Evolutionary conservation across 352 stramenopile genomes (phyloP), one percentile per base, ranked within the genome.

Genomic region (Pythium guiyangense): DNA sequence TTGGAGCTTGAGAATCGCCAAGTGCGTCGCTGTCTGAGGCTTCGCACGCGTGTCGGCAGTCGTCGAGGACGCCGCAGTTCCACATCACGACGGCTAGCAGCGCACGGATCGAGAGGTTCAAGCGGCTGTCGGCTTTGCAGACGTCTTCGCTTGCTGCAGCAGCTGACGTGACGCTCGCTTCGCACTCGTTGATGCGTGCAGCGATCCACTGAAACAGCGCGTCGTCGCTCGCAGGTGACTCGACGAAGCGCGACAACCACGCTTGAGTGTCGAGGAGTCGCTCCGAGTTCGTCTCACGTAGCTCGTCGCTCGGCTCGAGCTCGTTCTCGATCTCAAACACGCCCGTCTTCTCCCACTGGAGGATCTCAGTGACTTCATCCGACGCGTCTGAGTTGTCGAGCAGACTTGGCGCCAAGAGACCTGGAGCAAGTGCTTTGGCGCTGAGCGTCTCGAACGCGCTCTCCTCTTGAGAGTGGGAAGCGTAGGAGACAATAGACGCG

Each of bases 291-390:
- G 6, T 9, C 11, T 34, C 49, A n/a, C 12, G 2, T 5, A 22
- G 0, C 17, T 50, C 39, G 27, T 34, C 46, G n/a, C 39, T 63
- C 22, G 22, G 40, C n/a, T 52, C 54, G 18, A 81, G 52, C 47
- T 86, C 76, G 18, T 86, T 61, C 56, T 84, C 73, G 5, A 79
- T 61, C 62, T 86, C 76, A 58, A 79, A 86, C 22, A 84, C 71
- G 29, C 74, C 64, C 25, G 61, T 58, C 15, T 27, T 26, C 47
- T 86, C 76, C 76, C 76, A 81, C 48, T 69, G 57, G 6, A 74
- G 45, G 20, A 86, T 79, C 17, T 34, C 48, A n/a, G 35, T 6
- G 14, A 64, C n/a, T 22, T 60, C 59, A 17, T 18, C 5, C 2
- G 6, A n/a, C 6, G 20, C 12, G 6, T 54, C 26, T 29, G 4